Conservation (phyloP, 164 flowering plant species). For the Tetrastigma voinierianum region DNA sequence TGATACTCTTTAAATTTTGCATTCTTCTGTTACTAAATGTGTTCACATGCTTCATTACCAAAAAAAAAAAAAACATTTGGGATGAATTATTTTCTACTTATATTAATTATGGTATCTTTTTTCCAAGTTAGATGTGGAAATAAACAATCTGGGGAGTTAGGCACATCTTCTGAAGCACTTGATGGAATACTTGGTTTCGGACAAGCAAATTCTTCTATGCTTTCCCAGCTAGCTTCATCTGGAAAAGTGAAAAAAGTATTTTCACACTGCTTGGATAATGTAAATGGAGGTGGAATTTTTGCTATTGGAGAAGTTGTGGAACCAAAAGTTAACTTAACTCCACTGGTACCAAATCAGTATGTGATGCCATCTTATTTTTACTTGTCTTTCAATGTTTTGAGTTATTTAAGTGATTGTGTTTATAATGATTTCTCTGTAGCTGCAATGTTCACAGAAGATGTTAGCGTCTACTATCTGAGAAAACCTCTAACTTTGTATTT, state of each 20-base stretch:
- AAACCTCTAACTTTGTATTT: not conserved
- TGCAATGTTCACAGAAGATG: not conserved
- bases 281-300: slow-evolving; percentile 89
- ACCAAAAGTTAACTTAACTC: slow-evolving; percentile 74
- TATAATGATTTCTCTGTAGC: not conserved
- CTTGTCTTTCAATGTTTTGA: not conserved
- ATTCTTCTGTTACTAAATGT: too few relatives aligned
- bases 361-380: slow-evolving; percentile 24
- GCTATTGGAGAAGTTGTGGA: slow-evolving; percentile 85
- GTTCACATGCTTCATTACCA: too few relatives aligned
- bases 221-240: slow-evolving; percentile 83
- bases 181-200: slow-evolving; percentile 98
- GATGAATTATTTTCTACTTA: not conserved
- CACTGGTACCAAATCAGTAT: slow-evolving; percentile 81
- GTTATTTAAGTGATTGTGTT: not conserved
- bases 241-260: slow-evolving; percentile 77
- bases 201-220: slow-evolving; percentile 79
- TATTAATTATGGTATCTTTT: not conserved
- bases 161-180: slow-evolving; percentile 63
- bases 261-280: slow-evolving; percentile 82
- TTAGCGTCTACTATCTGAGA: not conserved
- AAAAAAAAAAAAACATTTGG: too few relatives aligned
- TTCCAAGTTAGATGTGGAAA: slow-evolving; percentile 66
- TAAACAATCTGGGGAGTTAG: slow-evolving; percentile 77
- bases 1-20: too few relatives aligned